phyloP scores from a whole-genome alignment of 1,284 basidiomycete species.

The Ustilago curta region DNA sequence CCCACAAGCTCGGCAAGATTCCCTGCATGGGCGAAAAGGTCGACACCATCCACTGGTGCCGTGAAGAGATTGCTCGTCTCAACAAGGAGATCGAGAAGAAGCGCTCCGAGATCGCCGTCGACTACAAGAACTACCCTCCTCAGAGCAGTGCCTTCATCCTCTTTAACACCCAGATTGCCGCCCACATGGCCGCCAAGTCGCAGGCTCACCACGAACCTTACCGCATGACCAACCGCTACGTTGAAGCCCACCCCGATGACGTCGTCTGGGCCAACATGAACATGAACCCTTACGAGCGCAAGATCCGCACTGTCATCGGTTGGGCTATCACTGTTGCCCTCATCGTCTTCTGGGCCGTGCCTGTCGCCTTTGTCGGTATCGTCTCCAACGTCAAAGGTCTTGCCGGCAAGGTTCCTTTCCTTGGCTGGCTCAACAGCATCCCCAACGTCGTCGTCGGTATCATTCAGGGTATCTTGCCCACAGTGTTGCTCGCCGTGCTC shows the following conservation, averaged over 20 bases:
- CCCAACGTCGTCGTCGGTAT: constrained; percentile 76
- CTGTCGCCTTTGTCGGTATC: constrained; percentile 80
- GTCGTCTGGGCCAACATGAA: constrained; percentile 89
- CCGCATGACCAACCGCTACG: constrained; percentile 60
- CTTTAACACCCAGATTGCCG: constrained; percentile 90
- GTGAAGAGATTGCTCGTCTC: constrained; percentile 74
- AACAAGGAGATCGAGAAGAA: constrained; percentile 72
- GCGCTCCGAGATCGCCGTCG: constrained; percentile 76
- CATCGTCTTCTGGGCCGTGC: constrained; percentile 75
- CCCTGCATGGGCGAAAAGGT: constrained; percentile 78
- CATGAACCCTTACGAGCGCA: constrained; percentile 88
- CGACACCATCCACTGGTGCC: constrained; percentile 87
- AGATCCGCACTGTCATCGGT: constrained; percentile 73
- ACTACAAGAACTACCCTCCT: constrained; percentile 74
- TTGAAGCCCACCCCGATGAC: constrained; percentile 72
- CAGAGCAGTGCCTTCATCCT: constrained; percentile 79
- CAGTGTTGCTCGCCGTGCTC: constrained; percentile 84
- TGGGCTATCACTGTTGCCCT: constrained; percentile 75
- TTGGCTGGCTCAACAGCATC: constrained; percentile 84
- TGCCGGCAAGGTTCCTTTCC: constrained; percentile 77
- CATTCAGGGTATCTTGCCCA: constrained; percentile 80
- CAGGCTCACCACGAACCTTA: constrained; percentile 62
- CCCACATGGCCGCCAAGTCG: constrained; percentile 55
- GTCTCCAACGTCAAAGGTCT: constrained; percentile 84
- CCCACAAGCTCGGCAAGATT: constrained; percentile 78